Percentiles rank a stretch among this genome's conserved stretches.
phyloP scores from a whole-genome alignment of 2,329 filamentous ascomycete genomes.

The Parafenestella ontariensis region DNA sequence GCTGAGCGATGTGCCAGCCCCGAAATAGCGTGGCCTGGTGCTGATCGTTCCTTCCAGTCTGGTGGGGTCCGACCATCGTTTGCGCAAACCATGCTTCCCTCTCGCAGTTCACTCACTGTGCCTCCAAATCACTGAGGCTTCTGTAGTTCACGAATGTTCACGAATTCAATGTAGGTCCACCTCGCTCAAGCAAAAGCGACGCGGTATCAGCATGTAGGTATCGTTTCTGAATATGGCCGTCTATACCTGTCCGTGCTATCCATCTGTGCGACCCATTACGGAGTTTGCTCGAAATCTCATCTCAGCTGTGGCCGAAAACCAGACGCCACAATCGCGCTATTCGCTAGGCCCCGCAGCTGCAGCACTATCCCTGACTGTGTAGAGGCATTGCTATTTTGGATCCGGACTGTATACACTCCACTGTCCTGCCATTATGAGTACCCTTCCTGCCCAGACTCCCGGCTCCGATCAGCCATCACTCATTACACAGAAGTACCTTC shows the following conservation, averaged over 20 bases:
- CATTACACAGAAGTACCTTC: conserved; percentile 12
- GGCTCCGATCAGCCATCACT: conserved; percentile 14
- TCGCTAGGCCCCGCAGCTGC: conserved; percentile 17
- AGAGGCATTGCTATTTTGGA: conserved; percentile 29
- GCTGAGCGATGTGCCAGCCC: conserved; percentile 2
- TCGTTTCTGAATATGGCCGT: too few relatives aligned
- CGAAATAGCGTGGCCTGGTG: not conserved
- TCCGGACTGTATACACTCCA: conserved; percentile 19
- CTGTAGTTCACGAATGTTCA: not conserved
- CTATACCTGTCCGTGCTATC: conserved; percentile 2
- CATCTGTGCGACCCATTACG: not conserved
- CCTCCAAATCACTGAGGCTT: too few relatives aligned
- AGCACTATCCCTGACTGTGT: conserved; percentile 10
- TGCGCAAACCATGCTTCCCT: not conserved
- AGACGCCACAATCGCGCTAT: conserved; percentile 15
- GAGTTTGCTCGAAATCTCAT: conserved; percentile 7
- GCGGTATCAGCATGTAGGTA: not conserved
- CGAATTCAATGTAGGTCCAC: not conserved
- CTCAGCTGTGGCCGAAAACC: conserved; percentile 11
- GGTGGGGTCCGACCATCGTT: not conserved
- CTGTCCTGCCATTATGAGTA: conserved; percentile 25
- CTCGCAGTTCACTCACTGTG: too few relatives aligned
- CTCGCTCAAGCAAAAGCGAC: not conserved
- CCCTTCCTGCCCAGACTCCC: conserved; percentile 9
- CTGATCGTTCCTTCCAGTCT: not conserved